Evolutionary conservation across 805 yeast genomes (phyloP).

Genomic region (Kodamaea restingae): DNA sequence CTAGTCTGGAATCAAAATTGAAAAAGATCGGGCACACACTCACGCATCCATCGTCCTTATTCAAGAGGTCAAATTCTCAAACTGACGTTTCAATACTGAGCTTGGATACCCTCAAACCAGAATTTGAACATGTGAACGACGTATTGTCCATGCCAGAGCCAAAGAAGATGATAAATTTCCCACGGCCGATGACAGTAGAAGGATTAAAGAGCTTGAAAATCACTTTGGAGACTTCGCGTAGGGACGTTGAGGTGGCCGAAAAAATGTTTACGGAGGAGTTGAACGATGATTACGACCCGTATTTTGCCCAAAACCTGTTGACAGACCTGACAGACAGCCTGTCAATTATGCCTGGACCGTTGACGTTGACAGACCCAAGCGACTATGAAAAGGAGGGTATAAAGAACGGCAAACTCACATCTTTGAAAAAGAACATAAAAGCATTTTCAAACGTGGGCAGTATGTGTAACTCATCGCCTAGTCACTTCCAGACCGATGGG

Average conservation of each 20-base stretch:
- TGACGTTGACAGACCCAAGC: constrained; percentile 25
- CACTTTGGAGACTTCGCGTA: constrained; percentile 29
- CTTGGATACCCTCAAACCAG: constrained; percentile 3
- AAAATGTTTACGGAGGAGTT: constrained; percentile 17
- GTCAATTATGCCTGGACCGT: constrained; percentile 15
- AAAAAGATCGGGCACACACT: constrained; percentile 18
- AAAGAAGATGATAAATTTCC: constrained; percentile 18
- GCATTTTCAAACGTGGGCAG: constrained; percentile 27
- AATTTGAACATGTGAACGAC: constrained; percentile 7
- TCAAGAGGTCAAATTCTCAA: constrained; percentile 8
- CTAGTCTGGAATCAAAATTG: constrained; percentile 10
- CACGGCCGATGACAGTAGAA: constrained; percentile 30
- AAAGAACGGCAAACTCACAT: constrained; percentile 15
- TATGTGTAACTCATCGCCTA: constrained; percentile 57
- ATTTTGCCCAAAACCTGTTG: background rate
- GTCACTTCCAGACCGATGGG: constrained; percentile 49
- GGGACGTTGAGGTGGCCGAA: constrained; percentile 23
- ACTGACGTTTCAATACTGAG: background rate
- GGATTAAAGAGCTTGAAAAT: constrained; percentile 32
- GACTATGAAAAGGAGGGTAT: constrained; percentile 13
- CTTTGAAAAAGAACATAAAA: constrained; percentile 25
- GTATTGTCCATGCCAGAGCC: constrained; percentile 1
- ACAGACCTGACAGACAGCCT: constrained; percentile 1
- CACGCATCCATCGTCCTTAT: constrained; percentile 17
- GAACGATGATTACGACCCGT: constrained; percentile 2